Conservation (phyloP, 805 yeast genomes). For the Schwanniomyces pseudopolymorphus region DNA sequence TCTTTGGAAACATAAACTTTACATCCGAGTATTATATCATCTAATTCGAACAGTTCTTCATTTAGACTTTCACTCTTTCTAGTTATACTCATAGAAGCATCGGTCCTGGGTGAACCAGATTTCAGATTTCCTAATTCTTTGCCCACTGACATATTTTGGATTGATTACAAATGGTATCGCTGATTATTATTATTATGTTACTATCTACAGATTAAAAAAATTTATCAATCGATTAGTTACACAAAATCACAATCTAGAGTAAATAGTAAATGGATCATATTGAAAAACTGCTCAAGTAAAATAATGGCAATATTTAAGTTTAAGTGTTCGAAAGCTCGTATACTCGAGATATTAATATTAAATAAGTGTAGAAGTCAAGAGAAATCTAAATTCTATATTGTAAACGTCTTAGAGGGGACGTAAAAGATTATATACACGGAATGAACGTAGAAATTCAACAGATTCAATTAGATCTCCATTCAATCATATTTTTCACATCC, state of each 20-base stretch:
- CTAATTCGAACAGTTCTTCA: conserved; percentile 24
- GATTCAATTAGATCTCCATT: not conserved
- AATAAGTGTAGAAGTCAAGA: no score
- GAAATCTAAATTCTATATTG: no score
- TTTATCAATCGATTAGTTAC: not conserved
- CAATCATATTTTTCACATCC: not conserved
- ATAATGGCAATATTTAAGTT: no score
- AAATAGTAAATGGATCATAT: no score
- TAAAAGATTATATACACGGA: no score
- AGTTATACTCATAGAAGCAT: conserved; percentile 12
- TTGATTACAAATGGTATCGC: not conserved
- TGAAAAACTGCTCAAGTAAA: no score
- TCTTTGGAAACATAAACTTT: conserved; percentile 82
- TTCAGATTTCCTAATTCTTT: conserved; percentile 4
- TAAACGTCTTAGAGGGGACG: no score
- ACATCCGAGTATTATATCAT: conserved; percentile 70
- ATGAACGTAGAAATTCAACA: no score
- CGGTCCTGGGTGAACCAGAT: conserved; percentile 8
- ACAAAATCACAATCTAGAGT: not conserved
- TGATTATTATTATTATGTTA: not conserved
- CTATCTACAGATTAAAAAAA: not conserved
- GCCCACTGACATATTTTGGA: conserved; percentile 9
- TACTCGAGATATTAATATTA: no score
- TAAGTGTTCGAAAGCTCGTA: no score
- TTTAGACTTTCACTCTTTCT: conserved; percentile 3